Evolutionary conservation across 2,329 filamentous ascomycete species (phyloP).

Genomic region (Elsinoe australis): DNA sequence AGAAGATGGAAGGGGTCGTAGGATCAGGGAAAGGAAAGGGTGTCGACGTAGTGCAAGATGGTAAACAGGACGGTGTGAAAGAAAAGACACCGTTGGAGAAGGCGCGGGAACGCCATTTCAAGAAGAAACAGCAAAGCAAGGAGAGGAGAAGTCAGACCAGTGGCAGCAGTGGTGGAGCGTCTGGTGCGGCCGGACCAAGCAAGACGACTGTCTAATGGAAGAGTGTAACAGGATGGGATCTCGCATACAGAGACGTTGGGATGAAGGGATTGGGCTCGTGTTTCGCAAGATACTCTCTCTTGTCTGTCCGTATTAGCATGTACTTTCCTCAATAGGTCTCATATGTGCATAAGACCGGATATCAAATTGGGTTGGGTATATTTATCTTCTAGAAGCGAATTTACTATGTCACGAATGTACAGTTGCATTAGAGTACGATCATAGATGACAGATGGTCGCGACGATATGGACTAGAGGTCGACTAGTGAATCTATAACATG

Average conservation of each 20-base stretch:
- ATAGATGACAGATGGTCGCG: too few relatives aligned
- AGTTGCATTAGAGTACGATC: too few relatives aligned
- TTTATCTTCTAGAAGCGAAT: too few relatives aligned
- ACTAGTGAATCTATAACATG: too few relatives aligned
- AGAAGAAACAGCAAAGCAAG: slow-evolving; percentile 35
- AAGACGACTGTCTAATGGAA: slow-evolving; percentile 21
- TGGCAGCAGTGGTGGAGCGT: slow-evolving; percentile 2
- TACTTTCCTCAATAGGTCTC: background rate
- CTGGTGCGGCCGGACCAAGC: too few relatives aligned
- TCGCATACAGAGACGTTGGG: background rate
- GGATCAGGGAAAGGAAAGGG: slow-evolving; percentile 25
- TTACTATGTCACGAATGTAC: too few relatives aligned
- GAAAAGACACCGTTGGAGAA: slow-evolving; percentile 48
- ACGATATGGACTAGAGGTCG: too few relatives aligned
- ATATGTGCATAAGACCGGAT: slow-evolving; percentile 4
- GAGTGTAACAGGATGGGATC: background rate
- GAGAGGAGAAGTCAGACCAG: slow-evolving; percentile 6
- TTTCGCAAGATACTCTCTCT: slow-evolving; percentile 7
- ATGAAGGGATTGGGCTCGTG: background rate
- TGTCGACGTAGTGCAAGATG: too few relatives aligned
- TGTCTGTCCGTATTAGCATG: background rate
- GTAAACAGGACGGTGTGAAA: too few relatives aligned
- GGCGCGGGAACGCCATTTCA: slow-evolving; percentile 50
- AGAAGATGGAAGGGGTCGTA: slow-evolving; percentile 20
- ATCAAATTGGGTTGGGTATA: background rate